phyloP scores from a whole-genome alignment of 2,329 filamentous ascomycete genomes.

The Chaetomiaceae sp. region DNA sequence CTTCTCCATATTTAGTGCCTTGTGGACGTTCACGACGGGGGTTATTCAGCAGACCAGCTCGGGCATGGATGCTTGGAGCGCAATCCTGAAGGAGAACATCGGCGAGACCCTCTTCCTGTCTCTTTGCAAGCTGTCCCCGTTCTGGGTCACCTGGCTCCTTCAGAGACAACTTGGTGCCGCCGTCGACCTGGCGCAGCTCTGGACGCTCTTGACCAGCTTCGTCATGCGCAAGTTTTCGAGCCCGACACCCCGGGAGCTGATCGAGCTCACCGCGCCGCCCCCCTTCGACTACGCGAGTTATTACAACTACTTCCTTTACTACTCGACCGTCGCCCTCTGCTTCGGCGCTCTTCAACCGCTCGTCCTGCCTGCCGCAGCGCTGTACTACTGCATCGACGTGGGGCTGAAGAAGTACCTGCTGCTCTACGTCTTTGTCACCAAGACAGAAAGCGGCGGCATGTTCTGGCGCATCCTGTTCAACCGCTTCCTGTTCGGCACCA shows the following conservation, averaged over 20 bases:
- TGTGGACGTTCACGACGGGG: constrained; percentile 67
- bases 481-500: constrained; percentile 76
- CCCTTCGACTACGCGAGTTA: constrained; percentile 93
- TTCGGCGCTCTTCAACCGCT: constrained; percentile 84
- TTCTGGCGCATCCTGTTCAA: constrained; percentile 94
- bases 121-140: constrained; percentile 77
- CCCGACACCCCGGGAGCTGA: constrained; percentile 85
- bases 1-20: constrained; percentile 84
- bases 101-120: constrained; percentile 63
- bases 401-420: constrained; percentile 94
- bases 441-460: constrained; percentile 89
- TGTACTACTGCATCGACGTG: constrained; percentile 85
- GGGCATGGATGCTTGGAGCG: constrained; percentile 61
- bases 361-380: constrained; percentile 75
- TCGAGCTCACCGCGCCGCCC: constrained; percentile 87
- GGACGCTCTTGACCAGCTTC: constrained; percentile 78
- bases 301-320: constrained; percentile 98
- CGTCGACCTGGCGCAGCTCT: constrained; percentile 87
- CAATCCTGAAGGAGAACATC: constrained; percentile 61
- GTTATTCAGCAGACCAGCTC: constrained; percentile 57
- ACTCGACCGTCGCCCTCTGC: constrained; percentile 81
- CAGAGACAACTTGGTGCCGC: constrained; percentile 91
- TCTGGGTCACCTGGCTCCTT: constrained; percentile 91
- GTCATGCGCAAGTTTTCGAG: constrained; percentile 78
- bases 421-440: constrained; percentile 92